Percentiles rank a stretch among this genome's conserved stretches.
Evolutionary conservation across 768 basidiomycete species (phyloP).

Genomic region (Solioccasus polychromus): DNA sequence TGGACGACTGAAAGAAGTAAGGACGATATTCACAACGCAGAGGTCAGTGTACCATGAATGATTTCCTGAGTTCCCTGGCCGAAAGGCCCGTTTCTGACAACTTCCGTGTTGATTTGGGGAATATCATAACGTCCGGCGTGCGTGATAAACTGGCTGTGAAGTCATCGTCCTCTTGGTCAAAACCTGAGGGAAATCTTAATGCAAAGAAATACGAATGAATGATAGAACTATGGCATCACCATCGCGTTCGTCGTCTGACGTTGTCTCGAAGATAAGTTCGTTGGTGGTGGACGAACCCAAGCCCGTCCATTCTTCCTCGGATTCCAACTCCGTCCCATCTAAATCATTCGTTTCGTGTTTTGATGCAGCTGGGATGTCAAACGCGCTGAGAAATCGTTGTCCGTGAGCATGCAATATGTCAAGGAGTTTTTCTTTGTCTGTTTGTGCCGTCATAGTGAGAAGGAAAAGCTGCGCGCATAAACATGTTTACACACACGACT

Average conservation of each 20-base stretch:
- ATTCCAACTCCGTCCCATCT: constrained; percentile 19
- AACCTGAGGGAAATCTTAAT: constrained; percentile 24
- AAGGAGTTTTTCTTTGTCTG: constrained; percentile 35
- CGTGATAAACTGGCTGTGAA: constrained; percentile 36
- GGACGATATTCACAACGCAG: background rate
- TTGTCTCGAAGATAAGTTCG: background rate
- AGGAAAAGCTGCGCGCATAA: background rate
- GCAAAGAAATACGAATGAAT: background rate
- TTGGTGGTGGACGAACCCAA: constrained; percentile 20
- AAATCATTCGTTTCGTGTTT: constrained; percentile 14
- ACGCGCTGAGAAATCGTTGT: constrained; percentile 43
- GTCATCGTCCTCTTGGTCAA: constrained; percentile 46
- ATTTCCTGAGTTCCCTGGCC: constrained; percentile 49
- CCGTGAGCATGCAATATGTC: constrained; percentile 44
- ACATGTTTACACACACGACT: constrained; percentile 8
- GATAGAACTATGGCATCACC: constrained; percentile 15
- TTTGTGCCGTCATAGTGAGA: constrained; percentile 11
- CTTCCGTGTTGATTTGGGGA: constrained; percentile 39
- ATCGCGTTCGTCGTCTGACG: constrained; percentile 21
- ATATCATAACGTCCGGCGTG: constrained; percentile 54
- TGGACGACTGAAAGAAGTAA: constrained; percentile 60
- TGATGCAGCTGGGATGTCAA: constrained; percentile 27
- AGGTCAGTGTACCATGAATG: constrained; percentile 66
- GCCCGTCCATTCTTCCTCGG: constrained; percentile 44
- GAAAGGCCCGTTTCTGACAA: constrained; percentile 14